These are phyloP conservation scores for Catharanthus roseus DNA, from an alignment of 257 asterid species.

Conservation along the genomic window DNA sequence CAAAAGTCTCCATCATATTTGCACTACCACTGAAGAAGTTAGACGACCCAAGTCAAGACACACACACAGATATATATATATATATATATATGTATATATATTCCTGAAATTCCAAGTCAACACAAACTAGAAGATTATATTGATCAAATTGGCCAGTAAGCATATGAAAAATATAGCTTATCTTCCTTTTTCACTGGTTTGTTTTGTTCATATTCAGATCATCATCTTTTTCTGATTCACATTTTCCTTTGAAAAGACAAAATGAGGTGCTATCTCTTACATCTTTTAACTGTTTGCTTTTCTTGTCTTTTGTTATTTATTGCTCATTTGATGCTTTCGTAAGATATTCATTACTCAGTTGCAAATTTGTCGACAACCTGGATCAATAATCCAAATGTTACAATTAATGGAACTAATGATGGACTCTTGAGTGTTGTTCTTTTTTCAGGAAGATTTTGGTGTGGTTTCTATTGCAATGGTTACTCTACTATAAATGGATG, in stretches of 20 bases:
- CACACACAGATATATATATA: no score
- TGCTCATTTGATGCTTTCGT: slow-evolving; percentile 2
- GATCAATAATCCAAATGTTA: not conserved
- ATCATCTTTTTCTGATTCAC: not conserved
- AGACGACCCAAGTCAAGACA: not conserved
- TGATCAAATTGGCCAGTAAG: not conserved
- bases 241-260: not conserved
- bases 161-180: not conserved
- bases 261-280: not conserved
- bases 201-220: not conserved
- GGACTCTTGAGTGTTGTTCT: slow-evolving; percentile 2
- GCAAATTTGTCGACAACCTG: slow-evolving; percentile 21
- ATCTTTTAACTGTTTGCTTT: not conserved
- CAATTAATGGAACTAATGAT: not conserved
- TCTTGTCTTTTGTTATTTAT: not conserved
- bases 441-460: slow-evolving; percentile 13
- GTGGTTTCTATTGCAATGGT: slow-evolving; percentile 23
- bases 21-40: not conserved
- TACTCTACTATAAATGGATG: not conserved
- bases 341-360: slow-evolving; percentile 7
- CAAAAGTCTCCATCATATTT: not conserved
- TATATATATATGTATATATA: no score
- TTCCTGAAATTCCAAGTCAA: no score
- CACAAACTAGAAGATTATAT: not conserved
- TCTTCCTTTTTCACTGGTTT: not conserved